phyloP scores from a whole-genome alignment of 441 rosid genomes.

The Brassica hybrid region DNA sequence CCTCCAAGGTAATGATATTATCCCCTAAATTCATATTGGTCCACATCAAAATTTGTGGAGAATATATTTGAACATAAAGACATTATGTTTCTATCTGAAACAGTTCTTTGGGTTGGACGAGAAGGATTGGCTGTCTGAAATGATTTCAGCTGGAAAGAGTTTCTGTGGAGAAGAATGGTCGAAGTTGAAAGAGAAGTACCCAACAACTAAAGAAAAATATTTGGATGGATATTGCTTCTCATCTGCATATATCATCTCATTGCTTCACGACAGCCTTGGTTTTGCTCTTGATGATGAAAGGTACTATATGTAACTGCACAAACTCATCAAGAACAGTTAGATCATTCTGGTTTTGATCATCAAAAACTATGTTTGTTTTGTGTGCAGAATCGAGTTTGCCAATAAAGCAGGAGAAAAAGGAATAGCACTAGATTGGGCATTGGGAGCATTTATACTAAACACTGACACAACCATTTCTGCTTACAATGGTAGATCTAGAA shows the following conservation, averaged over 20 bases:
- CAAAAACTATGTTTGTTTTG: slow-evolving; percentile 10
- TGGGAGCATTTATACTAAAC: slow-evolving; percentile 84
- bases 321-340: neutral
- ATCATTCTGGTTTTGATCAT: neutral
- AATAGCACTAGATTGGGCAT: slow-evolving; percentile 85
- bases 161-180: slow-evolving; percentile 79
- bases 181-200: slow-evolving; percentile 52
- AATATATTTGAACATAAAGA: too few species aligned
- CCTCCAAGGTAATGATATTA: slow-evolving; percentile 65
- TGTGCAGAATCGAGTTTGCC: slow-evolving; percentile 64
- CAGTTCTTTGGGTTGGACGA: slow-evolving; percentile 73
- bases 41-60: neutral
- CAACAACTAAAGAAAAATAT: slow-evolving; percentile 50
- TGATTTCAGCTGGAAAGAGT: slow-evolving; percentile 56
- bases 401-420: slow-evolving; percentile 56
- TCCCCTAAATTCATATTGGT: neutral
- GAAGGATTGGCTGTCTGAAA: slow-evolving; percentile 56
- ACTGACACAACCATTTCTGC: slow-evolving; percentile 41
- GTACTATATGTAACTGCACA: slow-evolving; percentile 9
- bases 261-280: slow-evolving; percentile 55
- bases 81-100: slow-evolving; percentile 30
- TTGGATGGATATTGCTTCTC: slow-evolving; percentile 61
- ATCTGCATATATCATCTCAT: slow-evolving; percentile 57
- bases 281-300: slow-evolving; percentile 27
- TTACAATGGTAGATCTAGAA: slow-evolving; percentile 31